Evolutionary conservation across 2,329 filamentous ascomycete species (phyloP).

Genomic region (Knufia fluminis): DNA sequence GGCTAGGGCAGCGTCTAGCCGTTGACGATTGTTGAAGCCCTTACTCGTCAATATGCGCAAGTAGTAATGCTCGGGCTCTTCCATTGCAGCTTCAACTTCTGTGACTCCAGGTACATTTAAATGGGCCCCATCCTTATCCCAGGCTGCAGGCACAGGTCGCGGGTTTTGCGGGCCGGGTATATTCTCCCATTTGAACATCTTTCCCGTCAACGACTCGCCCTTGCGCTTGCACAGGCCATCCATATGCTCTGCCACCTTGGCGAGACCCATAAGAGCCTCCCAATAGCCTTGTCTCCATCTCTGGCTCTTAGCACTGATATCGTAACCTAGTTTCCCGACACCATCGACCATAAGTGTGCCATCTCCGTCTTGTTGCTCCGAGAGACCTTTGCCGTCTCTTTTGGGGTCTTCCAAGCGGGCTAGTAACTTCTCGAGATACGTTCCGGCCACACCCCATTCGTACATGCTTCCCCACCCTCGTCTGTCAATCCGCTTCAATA

Average conservation of each 20-base stretch:
- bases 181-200: slow-evolving; percentile 58
- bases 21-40: slow-evolving; percentile 70
- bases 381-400: slow-evolving; percentile 58
- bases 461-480: slow-evolving; percentile 42
- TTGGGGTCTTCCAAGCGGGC: slow-evolving; percentile 58
- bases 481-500: slow-evolving; percentile 42
- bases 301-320: slow-evolving; percentile 67
- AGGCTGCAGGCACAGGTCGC: slow-evolving; percentile 61
- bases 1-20: slow-evolving; percentile 68
- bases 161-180: slow-evolving; percentile 79
- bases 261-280: slow-evolving; percentile 68
- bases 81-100: slow-evolving; percentile 61
- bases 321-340: slow-evolving; percentile 46
- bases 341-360: slow-evolving; percentile 40
- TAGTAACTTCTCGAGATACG: slow-evolving; percentile 51
- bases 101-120: slow-evolving; percentile 58
- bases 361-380: slow-evolving; percentile 39
- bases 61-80: slow-evolving; percentile 67
- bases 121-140: slow-evolving; percentile 39
- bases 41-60: slow-evolving; percentile 69
- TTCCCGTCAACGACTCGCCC: slow-evolving; percentile 34
- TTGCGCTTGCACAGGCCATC: slow-evolving; percentile 64
- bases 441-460: slow-evolving; percentile 61
- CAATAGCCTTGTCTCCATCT: slow-evolving; percentile 81
- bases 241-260: slow-evolving; percentile 66